Evolutionary conservation across 2,329 filamentous ascomycete genomes (phyloP).

Genomic region (Colletotrichum salicis): DNA sequence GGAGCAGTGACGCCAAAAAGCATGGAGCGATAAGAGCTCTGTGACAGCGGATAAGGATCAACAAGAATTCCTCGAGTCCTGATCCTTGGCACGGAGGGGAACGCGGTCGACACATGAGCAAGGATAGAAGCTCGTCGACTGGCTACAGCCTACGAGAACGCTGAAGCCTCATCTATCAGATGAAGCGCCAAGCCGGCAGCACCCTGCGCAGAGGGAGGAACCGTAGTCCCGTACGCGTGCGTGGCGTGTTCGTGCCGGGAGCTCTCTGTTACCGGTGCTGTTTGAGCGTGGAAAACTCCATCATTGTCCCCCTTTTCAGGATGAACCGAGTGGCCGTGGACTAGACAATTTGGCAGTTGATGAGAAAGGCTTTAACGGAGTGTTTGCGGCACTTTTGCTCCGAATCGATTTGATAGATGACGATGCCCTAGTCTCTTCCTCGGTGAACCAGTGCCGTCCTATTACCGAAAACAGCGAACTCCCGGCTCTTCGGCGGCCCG

Average conservation of each 20-base stretch:
- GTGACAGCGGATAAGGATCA: constrained; percentile 14
- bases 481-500: neutral
- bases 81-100: constrained; percentile 12
- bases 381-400: neutral
- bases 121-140: constrained; percentile 25
- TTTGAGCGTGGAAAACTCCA: neutral
- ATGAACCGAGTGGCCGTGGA: too few relatives aligned
- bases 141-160: neutral
- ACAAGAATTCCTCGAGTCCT: constrained; percentile 2
- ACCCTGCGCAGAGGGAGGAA: constrained; percentile 32
- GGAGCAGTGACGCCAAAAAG: constrained; percentile 16
- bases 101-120: neutral
- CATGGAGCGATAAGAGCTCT: constrained; percentile 1
- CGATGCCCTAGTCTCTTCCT: constrained; percentile 10
- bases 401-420: neutral
- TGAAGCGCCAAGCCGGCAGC: constrained; percentile 33
- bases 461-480: neutral
- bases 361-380: neutral
- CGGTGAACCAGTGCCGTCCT: neutral
- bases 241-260: neutral
- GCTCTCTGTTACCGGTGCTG: neutral
- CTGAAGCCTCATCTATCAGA: constrained; percentile 27
- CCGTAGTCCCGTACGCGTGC: constrained; percentile 1
- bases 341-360: neutral
- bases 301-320: neutral